Conservation (phyloP, 2,329 filamentous ascomycete species). For the Alternaria arborescens region DNA sequence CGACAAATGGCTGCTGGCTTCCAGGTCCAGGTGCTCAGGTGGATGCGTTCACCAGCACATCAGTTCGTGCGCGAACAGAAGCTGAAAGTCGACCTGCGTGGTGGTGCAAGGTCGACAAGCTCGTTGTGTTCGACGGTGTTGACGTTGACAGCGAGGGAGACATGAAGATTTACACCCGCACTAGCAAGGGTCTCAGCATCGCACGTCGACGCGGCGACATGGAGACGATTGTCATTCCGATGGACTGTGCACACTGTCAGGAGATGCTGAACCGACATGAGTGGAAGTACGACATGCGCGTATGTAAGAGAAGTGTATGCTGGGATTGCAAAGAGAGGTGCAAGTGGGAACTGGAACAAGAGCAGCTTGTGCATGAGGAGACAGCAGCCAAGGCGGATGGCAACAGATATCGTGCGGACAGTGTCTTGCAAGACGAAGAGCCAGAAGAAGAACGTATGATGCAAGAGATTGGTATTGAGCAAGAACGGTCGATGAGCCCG, state of each 20-base stretch:
- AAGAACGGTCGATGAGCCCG: constrained; percentile 22
- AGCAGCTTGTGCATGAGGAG: not conserved
- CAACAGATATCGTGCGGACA: constrained; percentile 42
- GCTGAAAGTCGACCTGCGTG: constrained; percentile 35
- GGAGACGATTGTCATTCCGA: constrained; percentile 43
- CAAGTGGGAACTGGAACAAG: constrained; percentile 34
- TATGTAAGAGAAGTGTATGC: constrained; percentile 45
- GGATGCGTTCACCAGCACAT: constrained; percentile 36
- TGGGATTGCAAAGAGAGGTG: constrained; percentile 48
- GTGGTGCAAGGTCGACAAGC: constrained; percentile 49
- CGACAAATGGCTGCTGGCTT: constrained; percentile 41
- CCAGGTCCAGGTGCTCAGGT: constrained; percentile 35
- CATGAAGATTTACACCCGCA: constrained; percentile 31
- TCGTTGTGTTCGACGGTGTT: constrained; percentile 46
- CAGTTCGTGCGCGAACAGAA: constrained; percentile 40
- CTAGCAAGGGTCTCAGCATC: constrained; percentile 43
- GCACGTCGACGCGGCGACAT: constrained; percentile 39
- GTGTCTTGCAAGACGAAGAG: constrained; percentile 38
- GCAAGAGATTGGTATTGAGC: constrained; percentile 34
- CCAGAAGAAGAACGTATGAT: constrained; percentile 28
- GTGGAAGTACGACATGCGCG: constrained; percentile 47
- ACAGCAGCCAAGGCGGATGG: constrained; percentile 18
- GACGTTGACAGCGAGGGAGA: constrained; percentile 22
- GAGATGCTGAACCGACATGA: constrained; percentile 46
- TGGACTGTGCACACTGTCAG: constrained; percentile 44